These are phyloP conservation scores for Cinnamomum chago DNA, from an alignment of 164 flowering plant genomes.

Conservation along the genomic window DNA sequence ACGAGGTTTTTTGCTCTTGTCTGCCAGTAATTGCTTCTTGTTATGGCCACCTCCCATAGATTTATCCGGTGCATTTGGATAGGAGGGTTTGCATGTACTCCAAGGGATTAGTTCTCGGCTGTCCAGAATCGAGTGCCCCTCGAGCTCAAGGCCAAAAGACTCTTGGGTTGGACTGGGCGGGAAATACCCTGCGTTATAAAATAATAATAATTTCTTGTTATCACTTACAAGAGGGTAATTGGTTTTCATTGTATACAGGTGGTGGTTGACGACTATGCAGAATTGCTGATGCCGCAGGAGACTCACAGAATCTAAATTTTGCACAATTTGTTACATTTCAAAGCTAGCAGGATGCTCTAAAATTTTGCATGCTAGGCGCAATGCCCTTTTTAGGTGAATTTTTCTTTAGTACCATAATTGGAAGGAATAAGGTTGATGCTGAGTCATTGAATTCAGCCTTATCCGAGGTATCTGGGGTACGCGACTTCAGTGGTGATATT, in stretches of 20 bases:
- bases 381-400: slow-evolving; percentile 14
- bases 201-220: not conserved
- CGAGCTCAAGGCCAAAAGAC: no score
- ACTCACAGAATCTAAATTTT: slow-evolving; percentile 33
- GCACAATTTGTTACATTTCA: not conserved
- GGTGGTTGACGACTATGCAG: slow-evolving; percentile 50
- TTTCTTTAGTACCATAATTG: not conserved
- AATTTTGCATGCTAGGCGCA: slow-evolving; percentile 28
- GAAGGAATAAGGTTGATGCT: no score
- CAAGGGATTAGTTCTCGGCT: no score
- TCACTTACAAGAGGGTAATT: not conserved
- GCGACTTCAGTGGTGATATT: no score
- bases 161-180: no score
- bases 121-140: no score
- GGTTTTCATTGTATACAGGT: slow-evolving; percentile 32
- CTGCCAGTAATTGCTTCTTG: not conserved
- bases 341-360: slow-evolving; percentile 15
- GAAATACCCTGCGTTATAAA: no score
- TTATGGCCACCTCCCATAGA: no score
- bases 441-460: no score
- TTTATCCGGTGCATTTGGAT: no score
- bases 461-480: no score
- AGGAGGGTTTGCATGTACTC: no score
- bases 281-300: slow-evolving; percentile 54
- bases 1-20: slow-evolving; percentile 44